Percentiles rank a stretch among this genome's conserved stretches.
Conservation (phyloP, 176 grass and related monocot species). For the Melocanna baccifera region DNA sequence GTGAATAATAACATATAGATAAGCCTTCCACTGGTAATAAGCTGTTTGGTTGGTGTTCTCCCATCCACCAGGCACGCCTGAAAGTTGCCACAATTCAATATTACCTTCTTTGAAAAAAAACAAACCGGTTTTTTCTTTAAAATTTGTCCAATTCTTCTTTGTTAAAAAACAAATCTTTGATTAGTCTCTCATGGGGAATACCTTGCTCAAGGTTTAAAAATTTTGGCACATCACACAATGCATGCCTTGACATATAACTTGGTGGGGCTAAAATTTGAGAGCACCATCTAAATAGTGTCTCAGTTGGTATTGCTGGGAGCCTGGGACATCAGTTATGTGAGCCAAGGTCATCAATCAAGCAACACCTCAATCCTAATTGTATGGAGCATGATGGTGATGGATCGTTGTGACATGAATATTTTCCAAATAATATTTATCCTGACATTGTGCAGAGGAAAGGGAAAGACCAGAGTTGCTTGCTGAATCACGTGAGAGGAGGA, state of each 20-base stretch:
- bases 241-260: neutral
- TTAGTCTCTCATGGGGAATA: neutral
- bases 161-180: neutral
- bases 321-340: neutral
- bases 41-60: neutral
- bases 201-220: neutral
- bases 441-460: constrained; percentile 66
- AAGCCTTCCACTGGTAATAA: neutral
- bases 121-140: neutral
- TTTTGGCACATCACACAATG: too few relatives aligned
- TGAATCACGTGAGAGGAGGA: constrained; percentile 76
- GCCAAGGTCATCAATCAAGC: neutral
- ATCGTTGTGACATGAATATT: neutral
- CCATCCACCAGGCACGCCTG: neutral
- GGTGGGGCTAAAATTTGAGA: neutral
- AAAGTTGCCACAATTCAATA: neutral
- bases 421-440: neutral
- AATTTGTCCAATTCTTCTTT: neutral
- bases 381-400: neutral
- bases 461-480: constrained; percentile 83
- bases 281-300: neutral
- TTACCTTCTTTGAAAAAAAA: neutral
- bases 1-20: constrained; percentile 7
- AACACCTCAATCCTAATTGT: neutral
- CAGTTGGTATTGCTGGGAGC: neutral